phyloP scores from a whole-genome alignment of 306 rosid species.

The Leucaena leucocephala region DNA sequence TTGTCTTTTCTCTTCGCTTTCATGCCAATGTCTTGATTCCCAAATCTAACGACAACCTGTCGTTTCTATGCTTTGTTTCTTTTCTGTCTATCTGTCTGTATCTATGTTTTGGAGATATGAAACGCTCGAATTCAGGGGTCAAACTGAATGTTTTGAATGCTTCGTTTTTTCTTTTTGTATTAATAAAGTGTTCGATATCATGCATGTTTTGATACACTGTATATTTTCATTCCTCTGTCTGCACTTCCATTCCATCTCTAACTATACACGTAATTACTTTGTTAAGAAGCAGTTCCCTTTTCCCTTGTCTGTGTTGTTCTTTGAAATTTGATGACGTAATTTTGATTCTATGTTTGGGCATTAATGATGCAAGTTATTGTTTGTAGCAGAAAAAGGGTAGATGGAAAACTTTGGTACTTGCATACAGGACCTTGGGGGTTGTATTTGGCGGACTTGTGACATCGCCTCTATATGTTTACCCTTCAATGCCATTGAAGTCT shows the following conservation, averaged over 20 bases:
- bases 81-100: background rate
- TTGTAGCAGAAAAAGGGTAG: conserved; percentile 38
- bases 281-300: background rate
- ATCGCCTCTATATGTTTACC: conserved; percentile 81
- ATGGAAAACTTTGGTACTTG: conserved; percentile 50
- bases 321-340: background rate
- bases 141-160: background rate
- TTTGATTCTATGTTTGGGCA: background rate
- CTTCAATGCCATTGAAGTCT: conserved; percentile 75
- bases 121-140: background rate
- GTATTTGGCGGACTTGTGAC: conserved; percentile 85
- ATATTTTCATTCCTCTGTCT: background rate
- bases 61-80: background rate
- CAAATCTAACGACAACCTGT: background rate
- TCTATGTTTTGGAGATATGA: background rate
- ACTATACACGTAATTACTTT: background rate
- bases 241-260: background rate
- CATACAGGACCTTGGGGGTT: conserved; percentile 76
- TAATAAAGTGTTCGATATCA: background rate
- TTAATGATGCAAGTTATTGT: background rate
- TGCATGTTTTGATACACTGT: background rate
- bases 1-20: background rate
- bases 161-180: background rate
- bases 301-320: background rate
- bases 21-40: background rate